Evolutionary conservation across 495 filamentous ascomycete species (phyloP).

Genomic region (Aspergillus cristatus): DNA sequence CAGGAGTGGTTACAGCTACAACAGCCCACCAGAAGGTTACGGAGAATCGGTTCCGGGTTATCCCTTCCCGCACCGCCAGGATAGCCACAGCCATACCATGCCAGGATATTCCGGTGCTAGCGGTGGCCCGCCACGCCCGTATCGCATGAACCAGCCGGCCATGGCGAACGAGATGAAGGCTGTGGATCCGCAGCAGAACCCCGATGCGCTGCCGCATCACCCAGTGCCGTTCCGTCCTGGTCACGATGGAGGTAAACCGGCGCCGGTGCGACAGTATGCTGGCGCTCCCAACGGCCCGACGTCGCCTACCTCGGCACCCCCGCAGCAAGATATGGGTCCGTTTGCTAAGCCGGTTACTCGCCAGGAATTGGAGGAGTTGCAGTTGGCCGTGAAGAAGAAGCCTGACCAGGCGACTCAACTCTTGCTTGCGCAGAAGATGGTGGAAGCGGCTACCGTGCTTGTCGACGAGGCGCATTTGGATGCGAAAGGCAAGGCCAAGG

Average conservation of each 20-base stretch:
- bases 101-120: conserved; percentile 5
- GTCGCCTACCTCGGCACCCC: conserved; percentile 24
- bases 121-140: conserved; percentile 17
- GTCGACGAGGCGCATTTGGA: conserved; percentile 64
- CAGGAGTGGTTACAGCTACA: conserved; percentile 6
- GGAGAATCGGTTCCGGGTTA: conserved; percentile 8
- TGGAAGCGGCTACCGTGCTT: conserved; percentile 73
- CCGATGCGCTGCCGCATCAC: conserved; percentile 64
- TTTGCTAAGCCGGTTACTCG: conserved; percentile 54
- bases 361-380: conserved; percentile 67
- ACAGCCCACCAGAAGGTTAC: conserved; percentile 5
- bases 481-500: conserved; percentile 60
- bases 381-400: conserved; percentile 54
- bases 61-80: not conserved
- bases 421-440: conserved; percentile 69
- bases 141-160: conserved; percentile 14
- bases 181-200: conserved; percentile 31
- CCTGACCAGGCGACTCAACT: conserved; percentile 68
- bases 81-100: conserved; percentile 1
- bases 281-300: conserved; percentile 25
- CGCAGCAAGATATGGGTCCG: conserved; percentile 16
- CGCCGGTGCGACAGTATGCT: conserved; percentile 66
- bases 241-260: conserved; percentile 54
- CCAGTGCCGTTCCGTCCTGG: conserved; percentile 75
- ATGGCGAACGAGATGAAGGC: conserved; percentile 8